These are phyloP conservation scores for Teratosphaeria zuluensis DNA, from an alignment of 2,329 filamentous ascomycete genomes.

Conservation along the genomic window DNA sequence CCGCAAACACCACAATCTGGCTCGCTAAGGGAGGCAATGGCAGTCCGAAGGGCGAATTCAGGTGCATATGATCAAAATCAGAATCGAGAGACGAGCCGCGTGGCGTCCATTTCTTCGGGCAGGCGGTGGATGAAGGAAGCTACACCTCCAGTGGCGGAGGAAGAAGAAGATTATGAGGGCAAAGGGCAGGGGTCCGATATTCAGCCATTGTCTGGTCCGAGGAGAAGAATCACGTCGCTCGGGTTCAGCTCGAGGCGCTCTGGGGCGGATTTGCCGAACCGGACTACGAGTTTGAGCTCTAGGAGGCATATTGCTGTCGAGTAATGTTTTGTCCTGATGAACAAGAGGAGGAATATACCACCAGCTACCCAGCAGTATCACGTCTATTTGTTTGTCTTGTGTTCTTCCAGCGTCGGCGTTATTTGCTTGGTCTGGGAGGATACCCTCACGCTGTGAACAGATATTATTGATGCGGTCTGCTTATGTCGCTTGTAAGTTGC, in stretches of 20 bases:
- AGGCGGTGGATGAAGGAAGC: constrained; percentile 8
- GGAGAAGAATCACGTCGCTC: constrained; percentile 4
- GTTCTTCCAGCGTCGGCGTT: neutral
- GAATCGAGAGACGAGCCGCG: constrained; percentile 8
- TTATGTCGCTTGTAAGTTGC: neutral
- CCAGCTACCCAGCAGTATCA: neutral
- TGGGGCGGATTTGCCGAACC: neutral
- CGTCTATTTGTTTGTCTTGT: neutral
- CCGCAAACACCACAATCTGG: constrained; percentile 2
- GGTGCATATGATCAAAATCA: constrained; percentile 5
- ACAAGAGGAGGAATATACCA: neutral
- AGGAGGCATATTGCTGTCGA: constrained; percentile 6
- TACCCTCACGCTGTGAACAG: neutral
- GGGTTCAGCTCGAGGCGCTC: constrained; percentile 3
- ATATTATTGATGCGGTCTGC: neutral
- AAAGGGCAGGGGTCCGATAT: neutral
- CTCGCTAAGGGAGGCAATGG: constrained; percentile 4
- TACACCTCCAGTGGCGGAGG: constrained; percentile 12
- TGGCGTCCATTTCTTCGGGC: constrained; percentile 10
- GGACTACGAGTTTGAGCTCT: constrained; percentile 3
- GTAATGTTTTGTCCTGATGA: neutral
- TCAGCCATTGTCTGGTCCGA: constrained; percentile 3
- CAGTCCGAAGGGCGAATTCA: constrained; percentile 5
- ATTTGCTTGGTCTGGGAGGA: neutral
- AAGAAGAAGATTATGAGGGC: constrained; percentile 7